phyloP scores from a whole-genome alignment of 2,329 filamentous ascomycete species.

The Monosporascus sp. region DNA sequence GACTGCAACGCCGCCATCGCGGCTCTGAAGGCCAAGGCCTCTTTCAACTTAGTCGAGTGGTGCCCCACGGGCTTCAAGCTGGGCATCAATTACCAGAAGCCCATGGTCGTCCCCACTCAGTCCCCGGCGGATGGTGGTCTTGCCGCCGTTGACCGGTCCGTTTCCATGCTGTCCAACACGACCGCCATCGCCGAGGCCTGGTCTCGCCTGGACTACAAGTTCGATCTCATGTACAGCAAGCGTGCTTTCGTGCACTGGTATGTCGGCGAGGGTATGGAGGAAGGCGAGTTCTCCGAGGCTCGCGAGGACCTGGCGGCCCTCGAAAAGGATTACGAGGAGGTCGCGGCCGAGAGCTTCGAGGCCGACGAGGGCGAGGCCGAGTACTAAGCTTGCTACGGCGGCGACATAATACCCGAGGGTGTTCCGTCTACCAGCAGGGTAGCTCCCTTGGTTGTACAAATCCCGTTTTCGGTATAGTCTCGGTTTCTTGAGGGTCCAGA shows the following conservation, averaged over 20 bases:
- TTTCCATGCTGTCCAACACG: constrained; percentile 71
- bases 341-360: constrained; percentile 66
- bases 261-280: constrained; percentile 88
- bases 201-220: constrained; percentile 69
- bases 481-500: too few relatives aligned
- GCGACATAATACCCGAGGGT: constrained; percentile 22
- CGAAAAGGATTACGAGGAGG: constrained; percentile 84
- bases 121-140: constrained; percentile 52
- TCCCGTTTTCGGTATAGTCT: neutral
- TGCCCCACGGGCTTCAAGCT: constrained; percentile 73
- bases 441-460: neutral
- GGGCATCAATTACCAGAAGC: constrained; percentile 70
- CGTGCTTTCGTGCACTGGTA: constrained; percentile 75
- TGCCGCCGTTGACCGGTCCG: constrained; percentile 56
- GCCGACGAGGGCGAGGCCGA: constrained; percentile 63
- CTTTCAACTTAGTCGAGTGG: constrained; percentile 72
- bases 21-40: constrained; percentile 64
- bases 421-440: neutral
- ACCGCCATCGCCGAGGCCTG: constrained; percentile 70
- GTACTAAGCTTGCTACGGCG: constrained; percentile 58
- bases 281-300: constrained; percentile 84
- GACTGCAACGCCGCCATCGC: constrained; percentile 64
- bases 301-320: constrained; percentile 80
- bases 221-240: constrained; percentile 76
- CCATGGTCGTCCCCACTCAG: constrained; percentile 50